A percentile compares a stretch with the other conserved stretches of the same genome.
Conservation (phyloP, 2,329 filamentous ascomycete species). For the Didymellaceae sp. region DNA sequence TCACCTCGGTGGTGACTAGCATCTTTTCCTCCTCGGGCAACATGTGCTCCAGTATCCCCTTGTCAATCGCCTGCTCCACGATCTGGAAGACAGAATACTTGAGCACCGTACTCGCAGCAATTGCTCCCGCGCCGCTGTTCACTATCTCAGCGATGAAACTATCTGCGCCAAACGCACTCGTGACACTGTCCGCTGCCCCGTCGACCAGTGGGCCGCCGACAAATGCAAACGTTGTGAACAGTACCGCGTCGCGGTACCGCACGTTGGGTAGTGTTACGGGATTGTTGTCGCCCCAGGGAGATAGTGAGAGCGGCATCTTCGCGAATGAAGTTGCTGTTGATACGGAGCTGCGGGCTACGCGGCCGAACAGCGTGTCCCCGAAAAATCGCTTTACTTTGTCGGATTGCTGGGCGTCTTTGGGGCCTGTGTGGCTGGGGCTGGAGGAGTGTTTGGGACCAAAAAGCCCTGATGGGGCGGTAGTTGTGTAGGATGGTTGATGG, state of each 20-base stretch:
- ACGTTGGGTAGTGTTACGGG: constrained; percentile 50
- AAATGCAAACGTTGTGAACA: constrained; percentile 49
- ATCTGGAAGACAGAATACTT: constrained; percentile 49
- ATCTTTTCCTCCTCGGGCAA: constrained; percentile 50
- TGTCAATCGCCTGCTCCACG: constrained; percentile 50
- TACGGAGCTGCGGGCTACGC: constrained; percentile 44
- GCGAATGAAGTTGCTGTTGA: constrained; percentile 42
- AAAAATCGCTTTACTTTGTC: constrained; percentile 44
- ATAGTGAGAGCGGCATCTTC: constrained; percentile 43
- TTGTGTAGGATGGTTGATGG: constrained; percentile 30
- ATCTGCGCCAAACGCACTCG: constrained; percentile 43
- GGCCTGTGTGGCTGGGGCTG: constrained; percentile 27
- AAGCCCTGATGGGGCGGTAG: constrained; percentile 34
- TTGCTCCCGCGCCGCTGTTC: constrained; percentile 36
- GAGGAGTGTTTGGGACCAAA: constrained; percentile 32
- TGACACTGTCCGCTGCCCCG: constrained; percentile 36
- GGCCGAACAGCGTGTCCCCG: constrained; percentile 47
- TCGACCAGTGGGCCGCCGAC: constrained; percentile 46
- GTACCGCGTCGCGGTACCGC: constrained; percentile 47
- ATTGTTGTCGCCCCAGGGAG: constrained; percentile 50
- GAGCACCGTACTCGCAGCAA: constrained; percentile 35
- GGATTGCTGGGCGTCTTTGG: constrained; percentile 38
- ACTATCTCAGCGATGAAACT: constrained; percentile 46
- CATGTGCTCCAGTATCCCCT: constrained; percentile 47
- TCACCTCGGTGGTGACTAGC: constrained; percentile 44